Evolutionary conservation across 192 early-diverging fungal species (phyloP).

Genomic region (Chytriomyces sp.): DNA sequence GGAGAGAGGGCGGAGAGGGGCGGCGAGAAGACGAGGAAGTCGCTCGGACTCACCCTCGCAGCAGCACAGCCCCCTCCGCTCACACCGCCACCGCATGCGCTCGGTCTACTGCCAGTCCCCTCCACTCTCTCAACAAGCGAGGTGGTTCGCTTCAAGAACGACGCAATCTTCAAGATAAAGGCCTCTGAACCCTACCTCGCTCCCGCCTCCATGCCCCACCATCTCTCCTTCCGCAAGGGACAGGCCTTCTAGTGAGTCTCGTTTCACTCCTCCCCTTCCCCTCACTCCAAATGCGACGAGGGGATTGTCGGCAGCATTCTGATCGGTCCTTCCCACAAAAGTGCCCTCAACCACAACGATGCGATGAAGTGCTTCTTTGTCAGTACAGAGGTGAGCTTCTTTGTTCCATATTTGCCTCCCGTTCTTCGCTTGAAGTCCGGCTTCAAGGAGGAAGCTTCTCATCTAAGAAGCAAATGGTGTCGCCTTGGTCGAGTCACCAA

Average conservation of each 20-base stretch:
- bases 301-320: background rate
- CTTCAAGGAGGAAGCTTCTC: too few species aligned
- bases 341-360: constrained; percentile 45
- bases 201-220: constrained; percentile 26
- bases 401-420: too few species aligned
- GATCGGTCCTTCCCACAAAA: background rate
- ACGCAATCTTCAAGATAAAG: constrained; percentile 53
- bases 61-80: too few species aligned
- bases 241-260: constrained; percentile 48
- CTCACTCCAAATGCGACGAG: background rate
- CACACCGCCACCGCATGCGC: too few species aligned
- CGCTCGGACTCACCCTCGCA: too few species aligned
- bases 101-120: background rate
- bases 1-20: too few species aligned
- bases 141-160: constrained; percentile 14
- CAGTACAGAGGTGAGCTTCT: constrained; percentile 38
- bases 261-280: background rate
- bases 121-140: background rate
- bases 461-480: too few species aligned
- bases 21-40: too few species aligned
- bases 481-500: too few species aligned
- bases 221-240: constrained; percentile 51
- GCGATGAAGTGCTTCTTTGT: constrained; percentile 51
- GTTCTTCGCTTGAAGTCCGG: too few species aligned
- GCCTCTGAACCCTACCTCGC: constrained; percentile 48